Percentiles rank a stretch among this genome's conserved stretches.
These are phyloP conservation scores for Candida jianshihensis DNA, from an alignment of 805 yeast genomes.

Conservation along the genomic window DNA sequence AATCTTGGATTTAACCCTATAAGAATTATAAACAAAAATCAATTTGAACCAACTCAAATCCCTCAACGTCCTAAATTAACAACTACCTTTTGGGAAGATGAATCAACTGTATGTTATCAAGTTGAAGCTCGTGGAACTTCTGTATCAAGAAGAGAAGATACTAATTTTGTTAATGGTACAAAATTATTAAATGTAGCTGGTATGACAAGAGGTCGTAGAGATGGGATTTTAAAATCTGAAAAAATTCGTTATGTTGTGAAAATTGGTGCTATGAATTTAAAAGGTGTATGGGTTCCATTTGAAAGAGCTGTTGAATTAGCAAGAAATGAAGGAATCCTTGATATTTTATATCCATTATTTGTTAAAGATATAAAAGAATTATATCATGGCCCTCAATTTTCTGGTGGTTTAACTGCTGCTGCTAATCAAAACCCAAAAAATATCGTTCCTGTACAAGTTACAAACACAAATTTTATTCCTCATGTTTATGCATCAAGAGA, in stretches of 20 bases:
- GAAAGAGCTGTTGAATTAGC: slow-evolving; percentile 67
- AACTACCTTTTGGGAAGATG: slow-evolving; percentile 75
- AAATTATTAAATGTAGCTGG: slow-evolving; percentile 62
- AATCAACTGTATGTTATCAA: slow-evolving; percentile 63
- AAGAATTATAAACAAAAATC: too few species aligned
- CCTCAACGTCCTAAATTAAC: slow-evolving; percentile 53
- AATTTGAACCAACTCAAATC: slow-evolving; percentile 21
- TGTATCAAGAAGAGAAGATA: slow-evolving; percentile 64
- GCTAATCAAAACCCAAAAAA: slow-evolving; percentile 23
- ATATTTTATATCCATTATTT: slow-evolving; percentile 48
- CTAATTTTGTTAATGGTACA: slow-evolving; percentile 68
- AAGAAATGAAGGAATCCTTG: slow-evolving; percentile 58
- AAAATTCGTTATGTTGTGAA: slow-evolving; percentile 64
- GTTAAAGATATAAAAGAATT: slow-evolving; percentile 55
- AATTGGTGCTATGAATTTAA: slow-evolving; percentile 69
- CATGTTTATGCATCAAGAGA: slow-evolving; percentile 16
- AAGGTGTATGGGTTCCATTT: slow-evolving; percentile 74
- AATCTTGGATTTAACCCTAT: too few species aligned
- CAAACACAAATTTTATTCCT: slow-evolving; percentile 17
- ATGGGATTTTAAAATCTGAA: slow-evolving; percentile 61
- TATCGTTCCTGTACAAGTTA: slow-evolving; percentile 22
- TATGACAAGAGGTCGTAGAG: slow-evolving; percentile 69
- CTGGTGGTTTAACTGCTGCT: slow-evolving; percentile 25
- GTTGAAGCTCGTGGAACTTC: slow-evolving; percentile 64
- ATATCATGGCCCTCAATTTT: slow-evolving; percentile 24